A percentile compares a stretch with the other conserved stretches of the same genome.
Evolutionary conservation across 192 early-diverging fungal genomes (phyloP).

Genomic region (Coemansia nantahalensis): DNA sequence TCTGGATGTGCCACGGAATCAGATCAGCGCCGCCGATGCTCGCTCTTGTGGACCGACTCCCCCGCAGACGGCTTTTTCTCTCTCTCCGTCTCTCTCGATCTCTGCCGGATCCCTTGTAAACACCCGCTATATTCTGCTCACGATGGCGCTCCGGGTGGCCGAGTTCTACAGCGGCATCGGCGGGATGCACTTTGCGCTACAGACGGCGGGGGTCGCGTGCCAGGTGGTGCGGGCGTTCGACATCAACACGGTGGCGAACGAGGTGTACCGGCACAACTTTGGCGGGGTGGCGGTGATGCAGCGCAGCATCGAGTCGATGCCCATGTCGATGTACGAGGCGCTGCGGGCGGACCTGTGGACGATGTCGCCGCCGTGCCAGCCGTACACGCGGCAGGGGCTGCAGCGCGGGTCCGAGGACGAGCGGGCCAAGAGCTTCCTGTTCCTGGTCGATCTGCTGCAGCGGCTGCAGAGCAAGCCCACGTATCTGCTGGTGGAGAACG

Average conservation of each 20-base stretch:
- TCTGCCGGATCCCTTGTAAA: neutral
- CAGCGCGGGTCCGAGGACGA: constrained; percentile 69
- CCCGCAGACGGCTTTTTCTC: constrained; percentile 10
- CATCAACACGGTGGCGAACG: constrained; percentile 90
- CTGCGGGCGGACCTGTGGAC: constrained; percentile 70
- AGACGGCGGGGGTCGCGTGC: constrained; percentile 56
- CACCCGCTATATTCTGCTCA: neutral
- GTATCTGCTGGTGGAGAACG: constrained; percentile 76
- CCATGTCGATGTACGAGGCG: constrained; percentile 58
- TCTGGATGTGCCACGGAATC: neutral
- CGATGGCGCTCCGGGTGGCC: constrained; percentile 35
- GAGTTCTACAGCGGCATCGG: constrained; percentile 60
- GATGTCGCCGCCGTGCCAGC: constrained; percentile 84
- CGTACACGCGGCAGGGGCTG: constrained; percentile 71
- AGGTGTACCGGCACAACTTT: constrained; percentile 69
- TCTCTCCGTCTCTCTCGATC: neutral
- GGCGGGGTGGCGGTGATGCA: constrained; percentile 40
- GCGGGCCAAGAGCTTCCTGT: constrained; percentile 72
- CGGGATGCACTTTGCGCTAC: constrained; percentile 75
- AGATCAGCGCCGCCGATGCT: constrained; percentile 1
- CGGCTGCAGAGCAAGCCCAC: constrained; percentile 56
- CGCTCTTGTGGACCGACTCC: too few relatives aligned
- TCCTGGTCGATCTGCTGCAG: constrained; percentile 63
- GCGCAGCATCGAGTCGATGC: constrained; percentile 63
- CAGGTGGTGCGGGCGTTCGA: constrained; percentile 88